Evolutionary conservation across 768 basidiomycete genomes (phyloP).

Genomic region (Cystobasidium ongulense): DNA sequence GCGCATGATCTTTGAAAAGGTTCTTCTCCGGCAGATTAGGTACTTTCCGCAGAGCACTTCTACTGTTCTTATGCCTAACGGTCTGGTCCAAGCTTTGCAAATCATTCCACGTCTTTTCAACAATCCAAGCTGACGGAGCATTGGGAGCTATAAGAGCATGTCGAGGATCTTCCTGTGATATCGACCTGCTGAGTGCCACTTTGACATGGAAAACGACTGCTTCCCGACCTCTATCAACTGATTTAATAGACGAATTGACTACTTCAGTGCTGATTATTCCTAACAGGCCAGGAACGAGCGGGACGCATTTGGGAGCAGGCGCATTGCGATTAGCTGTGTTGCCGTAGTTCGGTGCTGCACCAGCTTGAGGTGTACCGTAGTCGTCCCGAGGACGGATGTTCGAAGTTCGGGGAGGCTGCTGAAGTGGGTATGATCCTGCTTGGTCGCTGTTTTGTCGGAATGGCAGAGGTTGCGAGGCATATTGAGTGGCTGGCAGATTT

Average conservation of each 20-base stretch:
- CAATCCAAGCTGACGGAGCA: constrained; percentile 48
- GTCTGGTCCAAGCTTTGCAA: constrained; percentile 77
- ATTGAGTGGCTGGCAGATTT: background rate
- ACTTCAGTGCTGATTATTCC: constrained; percentile 63
- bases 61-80: constrained; percentile 54
- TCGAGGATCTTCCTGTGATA: background rate
- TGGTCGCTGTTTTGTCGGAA: constrained; percentile 9
- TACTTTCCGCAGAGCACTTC: constrained; percentile 59
- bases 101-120: constrained; percentile 91
- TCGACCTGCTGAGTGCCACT: constrained; percentile 49
- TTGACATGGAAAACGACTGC: constrained; percentile 76
- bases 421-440: background rate
- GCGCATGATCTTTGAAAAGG: constrained; percentile 93
- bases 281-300: constrained; percentile 46
- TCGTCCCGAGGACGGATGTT: background rate
- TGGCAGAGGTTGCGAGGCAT: constrained; percentile 6
- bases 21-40: constrained; percentile 77
- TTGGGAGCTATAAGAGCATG: constrained; percentile 32
- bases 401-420: background rate
- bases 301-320: constrained; percentile 16
- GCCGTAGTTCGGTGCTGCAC: constrained; percentile 15
- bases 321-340: background rate
- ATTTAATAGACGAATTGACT: constrained; percentile 70
- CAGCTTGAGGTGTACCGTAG: constrained; percentile 11
- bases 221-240: constrained; percentile 85